Base-by-base conservation (phyloP, 805 yeast species). In the Torulaspora microellipsoides region DNA sequence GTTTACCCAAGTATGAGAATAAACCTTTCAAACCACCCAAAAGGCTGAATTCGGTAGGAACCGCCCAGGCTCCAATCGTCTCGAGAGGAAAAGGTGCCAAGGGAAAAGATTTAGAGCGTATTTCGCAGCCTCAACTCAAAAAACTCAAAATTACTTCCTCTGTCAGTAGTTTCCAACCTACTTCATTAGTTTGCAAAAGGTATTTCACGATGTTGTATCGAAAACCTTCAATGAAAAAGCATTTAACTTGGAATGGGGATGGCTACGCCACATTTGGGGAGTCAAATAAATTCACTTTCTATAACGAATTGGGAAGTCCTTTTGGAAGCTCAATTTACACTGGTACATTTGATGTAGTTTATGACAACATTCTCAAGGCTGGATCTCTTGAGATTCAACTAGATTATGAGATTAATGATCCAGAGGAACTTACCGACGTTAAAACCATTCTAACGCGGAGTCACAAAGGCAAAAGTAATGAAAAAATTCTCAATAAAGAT, bases 171-270 rank as follows among this genome's bases (percentile, higher is more conserved):
- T 8, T 34, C 8, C 27, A 27, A 15, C 23, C 29, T 15, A 9
- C 25, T 14, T 34, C 25, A 8, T 15, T 11, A 1, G 20, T 4
- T 10, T 20, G 12, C 27, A 27, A n/a, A 4, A 49, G 47, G 30
- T 48, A 38, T 29, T 66, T 59, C 37, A 51, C 54, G 11, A 77
- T 80, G 5, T 73, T 85, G 51, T 85, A 83, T 75, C 69, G 99
- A 28, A 88, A 87, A 60, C 71, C 72, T 33, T 70, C 91, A 0
- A 71, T 67, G 27, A 87, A 85, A 65, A 88, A 91, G 70, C 80
- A 89, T 62, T 90, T 90, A 60, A 81, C 88, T 0, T 93, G 99
- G 99, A 95, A 87, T 43, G 95, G 95, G 2, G 98, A 93, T 66
- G 98, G 96, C 0, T 64, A 67, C 28, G 66, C 83, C 12, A 53